Evolutionary conservation across 1,139 yeast genomes (phyloP).

Genomic region (Insectozyma bohioensis): DNA sequence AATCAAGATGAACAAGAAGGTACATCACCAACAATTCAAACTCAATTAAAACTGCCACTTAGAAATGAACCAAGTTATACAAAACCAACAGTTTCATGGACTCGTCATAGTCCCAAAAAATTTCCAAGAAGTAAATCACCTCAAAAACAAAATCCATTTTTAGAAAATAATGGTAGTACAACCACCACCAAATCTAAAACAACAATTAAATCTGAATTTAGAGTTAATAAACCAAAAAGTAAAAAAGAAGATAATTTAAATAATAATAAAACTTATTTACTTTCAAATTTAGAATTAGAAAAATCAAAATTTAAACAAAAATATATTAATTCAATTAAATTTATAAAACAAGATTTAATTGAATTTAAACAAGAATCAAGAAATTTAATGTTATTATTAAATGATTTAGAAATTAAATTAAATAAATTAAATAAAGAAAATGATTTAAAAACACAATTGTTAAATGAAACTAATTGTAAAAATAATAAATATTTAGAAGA

Average conservation of each 20-base stretch:
- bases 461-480: slow-evolving; percentile 1
- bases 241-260: slow-evolving; percentile 1
- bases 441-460: background rate
- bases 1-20: background rate
- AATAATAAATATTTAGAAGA: slow-evolving; percentile 2
- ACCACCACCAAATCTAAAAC: slow-evolving; percentile 1
- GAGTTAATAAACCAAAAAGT: slow-evolving; percentile 3
- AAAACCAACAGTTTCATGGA: slow-evolving; percentile 27
- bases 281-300: too few relatives aligned
- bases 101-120: slow-evolving; percentile 9
- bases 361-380: slow-evolving; percentile 9
- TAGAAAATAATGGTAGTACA: background rate
- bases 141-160: slow-evolving; percentile 4
- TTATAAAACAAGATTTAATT: slow-evolving; percentile 10
- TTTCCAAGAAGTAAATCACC: too few relatives aligned
- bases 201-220: background rate
- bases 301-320: slow-evolving; percentile 5
- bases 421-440: slow-evolving; percentile 5
- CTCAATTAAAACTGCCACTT: background rate
- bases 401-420: slow-evolving; percentile 5
- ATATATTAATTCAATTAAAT: slow-evolving; percentile 8
- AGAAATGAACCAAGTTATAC: slow-evolving; percentile 28
- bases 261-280: slow-evolving; percentile 7
- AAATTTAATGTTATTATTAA: slow-evolving; percentile 3
- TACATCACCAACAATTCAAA: slow-evolving; percentile 4